These are phyloP conservation scores for Nicotiana noctiflora DNA, from an alignment of 257 asterid genomes.

Conservation along the genomic window DNA sequence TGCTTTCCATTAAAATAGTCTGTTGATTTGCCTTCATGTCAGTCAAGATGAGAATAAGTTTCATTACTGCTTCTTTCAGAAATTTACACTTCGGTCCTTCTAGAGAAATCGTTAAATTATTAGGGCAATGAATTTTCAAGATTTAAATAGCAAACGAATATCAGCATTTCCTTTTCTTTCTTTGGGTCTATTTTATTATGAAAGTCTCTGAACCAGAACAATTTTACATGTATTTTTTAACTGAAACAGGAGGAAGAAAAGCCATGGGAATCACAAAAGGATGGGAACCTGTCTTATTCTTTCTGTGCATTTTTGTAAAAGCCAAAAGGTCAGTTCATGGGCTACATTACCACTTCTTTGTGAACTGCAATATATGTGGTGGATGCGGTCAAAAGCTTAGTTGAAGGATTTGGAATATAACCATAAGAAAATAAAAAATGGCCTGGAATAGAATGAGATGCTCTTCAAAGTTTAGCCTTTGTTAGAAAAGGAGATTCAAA, in stretches of 20 bases:
- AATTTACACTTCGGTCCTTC: background rate
- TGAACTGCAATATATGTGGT: background rate
- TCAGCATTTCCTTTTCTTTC: background rate
- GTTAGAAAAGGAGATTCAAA: slow-evolving; percentile 14
- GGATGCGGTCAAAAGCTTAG: background rate
- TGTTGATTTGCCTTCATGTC: background rate
- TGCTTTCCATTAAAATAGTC: background rate
- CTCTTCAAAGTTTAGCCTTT: slow-evolving; percentile 11
- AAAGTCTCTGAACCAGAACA: background rate
- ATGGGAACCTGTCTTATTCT: background rate
- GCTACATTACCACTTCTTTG: background rate
- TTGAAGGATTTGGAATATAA: slow-evolving; percentile 4
- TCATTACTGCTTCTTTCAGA: background rate
- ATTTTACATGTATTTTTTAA: background rate
- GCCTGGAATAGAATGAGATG: slow-evolving; percentile 10
- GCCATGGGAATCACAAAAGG: background rate
- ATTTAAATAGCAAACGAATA: background rate
- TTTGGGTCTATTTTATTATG: background rate
- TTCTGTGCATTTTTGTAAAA: background rate
- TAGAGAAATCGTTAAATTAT: background rate
- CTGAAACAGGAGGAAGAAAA: background rate
- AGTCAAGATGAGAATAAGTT: background rate
- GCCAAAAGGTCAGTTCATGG: background rate
- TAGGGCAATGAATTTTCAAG: background rate
- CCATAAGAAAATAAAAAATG: background rate